Percentiles rank a stretch among this genome's conserved stretches.
These are phyloP conservation scores for Theileria annulata DNA, from an alignment of 169 alveolate genomes.

Conservation along the genomic window DNA sequence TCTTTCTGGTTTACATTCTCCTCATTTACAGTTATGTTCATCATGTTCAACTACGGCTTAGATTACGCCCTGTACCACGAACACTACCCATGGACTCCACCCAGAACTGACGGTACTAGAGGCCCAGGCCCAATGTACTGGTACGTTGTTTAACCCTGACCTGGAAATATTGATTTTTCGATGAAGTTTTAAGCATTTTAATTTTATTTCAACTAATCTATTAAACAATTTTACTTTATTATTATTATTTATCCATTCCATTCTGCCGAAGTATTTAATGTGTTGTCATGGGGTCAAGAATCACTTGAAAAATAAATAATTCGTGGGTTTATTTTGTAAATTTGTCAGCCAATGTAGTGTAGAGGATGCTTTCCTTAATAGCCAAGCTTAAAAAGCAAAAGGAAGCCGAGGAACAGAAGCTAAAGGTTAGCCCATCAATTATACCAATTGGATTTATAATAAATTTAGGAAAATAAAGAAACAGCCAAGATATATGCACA, in stretches of 20 bases:
- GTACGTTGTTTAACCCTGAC: constrained; percentile 13
- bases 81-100: constrained; percentile 84
- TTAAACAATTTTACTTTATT: too few species aligned
- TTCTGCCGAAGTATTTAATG: neutral
- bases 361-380: constrained; percentile 23
- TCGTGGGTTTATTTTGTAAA: neutral
- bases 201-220: too few species aligned
- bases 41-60: constrained; percentile 65
- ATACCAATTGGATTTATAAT: neutral
- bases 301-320: neutral
- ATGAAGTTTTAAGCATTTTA: too few species aligned
- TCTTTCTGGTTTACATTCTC: constrained; percentile 76
- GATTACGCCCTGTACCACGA: constrained; percentile 75
- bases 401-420: constrained; percentile 44
- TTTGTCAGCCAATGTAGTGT: neutral
- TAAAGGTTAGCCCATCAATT: constrained; percentile 22
- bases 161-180: too few species aligned
- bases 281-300: neutral
- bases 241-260: neutral
- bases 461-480: constrained; percentile 36
- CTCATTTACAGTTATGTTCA: constrained; percentile 59
- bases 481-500: constrained; percentile 60
- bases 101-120: constrained; percentile 77
- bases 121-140: constrained; percentile 80
- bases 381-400: constrained; percentile 52